Evolutionary conservation across 805 yeast genomes (phyloP).

Genomic region (Tetrapisispora pingtungensis): DNA sequence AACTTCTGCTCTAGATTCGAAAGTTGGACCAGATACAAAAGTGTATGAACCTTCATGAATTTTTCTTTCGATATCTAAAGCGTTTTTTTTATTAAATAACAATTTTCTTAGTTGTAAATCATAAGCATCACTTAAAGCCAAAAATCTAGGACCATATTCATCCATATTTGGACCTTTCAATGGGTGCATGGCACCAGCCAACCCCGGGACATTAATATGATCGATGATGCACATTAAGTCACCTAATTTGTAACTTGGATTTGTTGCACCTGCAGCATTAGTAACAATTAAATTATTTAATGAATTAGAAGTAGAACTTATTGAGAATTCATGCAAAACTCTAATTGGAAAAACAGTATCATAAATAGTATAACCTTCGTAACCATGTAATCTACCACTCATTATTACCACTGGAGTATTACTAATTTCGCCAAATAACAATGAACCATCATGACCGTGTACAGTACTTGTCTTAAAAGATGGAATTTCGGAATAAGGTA

Average conservation of each 20-base stretch:
- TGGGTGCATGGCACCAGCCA: conserved; percentile 72
- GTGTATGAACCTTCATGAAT: conserved; percentile 83
- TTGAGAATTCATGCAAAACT: conserved; percentile 45
- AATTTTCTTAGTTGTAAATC: conserved; percentile 58
- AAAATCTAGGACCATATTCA: conserved; percentile 75
- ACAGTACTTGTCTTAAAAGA: conserved; percentile 78
- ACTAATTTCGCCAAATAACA: conserved; percentile 67
- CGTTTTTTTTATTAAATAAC: conserved; percentile 45
- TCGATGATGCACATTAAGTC: conserved; percentile 87
- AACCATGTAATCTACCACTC: conserved; percentile 88
- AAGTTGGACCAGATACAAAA: conserved; percentile 88
- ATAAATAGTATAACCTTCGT: conserved; percentile 81
- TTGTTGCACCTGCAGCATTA: conserved; percentile 94
- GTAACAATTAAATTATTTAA: conserved; percentile 63
- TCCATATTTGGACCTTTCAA: conserved; percentile 79
- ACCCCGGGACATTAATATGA: conserved; percentile 85
- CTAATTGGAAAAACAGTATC: conserved; percentile 83
- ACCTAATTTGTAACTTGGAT: conserved; percentile 59
- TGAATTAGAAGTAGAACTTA: conserved; percentile 25
- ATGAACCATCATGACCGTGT: conserved; percentile 78
- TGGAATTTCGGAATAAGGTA: conserved; percentile 64
- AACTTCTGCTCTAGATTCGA: conserved; percentile 88
- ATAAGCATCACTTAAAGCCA: conserved; percentile 84
- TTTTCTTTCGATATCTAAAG: conserved; percentile 40
- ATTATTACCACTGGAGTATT: conserved; percentile 77